Evolutionary conservation across 2,329 filamentous ascomycete genomes (phyloP), one percentile per base, ranked within the genome.

Genomic region (Sclerotinia sclerotiorum): DNA sequence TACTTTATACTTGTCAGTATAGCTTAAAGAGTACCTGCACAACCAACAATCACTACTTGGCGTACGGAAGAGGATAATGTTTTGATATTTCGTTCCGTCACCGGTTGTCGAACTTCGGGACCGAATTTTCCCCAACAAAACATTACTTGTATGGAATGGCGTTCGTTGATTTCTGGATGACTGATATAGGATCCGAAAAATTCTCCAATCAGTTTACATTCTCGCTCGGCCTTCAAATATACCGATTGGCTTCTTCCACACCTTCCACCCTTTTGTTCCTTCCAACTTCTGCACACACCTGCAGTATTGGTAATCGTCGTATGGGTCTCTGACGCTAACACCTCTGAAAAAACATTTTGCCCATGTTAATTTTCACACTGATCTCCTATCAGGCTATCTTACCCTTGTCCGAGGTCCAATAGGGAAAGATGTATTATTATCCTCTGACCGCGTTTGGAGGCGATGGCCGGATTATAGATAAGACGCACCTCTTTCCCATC

Each of bases 401-500:
- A 60, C 17, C 56, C 56, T 60, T 62, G 44, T 35, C 46, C 29
- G 19, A 17, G 21, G 7, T 42, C 32, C 21, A 56, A 57, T 10
- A 5, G 4, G 54, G 32, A 57, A 42, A 57, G 55, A 57, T 57
- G 55, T n/a, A 51, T 21, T 35, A 8, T 35, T 57, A 57, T 21
- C 44, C 58, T 62, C 58, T 39, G 46, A 62, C 39, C 46, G 32
- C 48, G 19, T 27, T 19, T 11, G 46, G 46, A 27, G 29, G 46
- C 46, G n/a, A 39, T 46, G 21, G 39, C 32, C 29, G 29, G 39
- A 62, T 39, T 5, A 62, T 21, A 39, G 15, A 62, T 62, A 62
- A 62, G 60, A 62, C 39, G 60, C 29, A 39, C 46, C 6, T 42
- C 7, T 51, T 39, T 62, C 46, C 58, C 46, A 7, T 62, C 58